Base-by-base conservation (phyloP, 2,329 filamentous ascomycete species). In the Aspergillus japonicus region DNA sequence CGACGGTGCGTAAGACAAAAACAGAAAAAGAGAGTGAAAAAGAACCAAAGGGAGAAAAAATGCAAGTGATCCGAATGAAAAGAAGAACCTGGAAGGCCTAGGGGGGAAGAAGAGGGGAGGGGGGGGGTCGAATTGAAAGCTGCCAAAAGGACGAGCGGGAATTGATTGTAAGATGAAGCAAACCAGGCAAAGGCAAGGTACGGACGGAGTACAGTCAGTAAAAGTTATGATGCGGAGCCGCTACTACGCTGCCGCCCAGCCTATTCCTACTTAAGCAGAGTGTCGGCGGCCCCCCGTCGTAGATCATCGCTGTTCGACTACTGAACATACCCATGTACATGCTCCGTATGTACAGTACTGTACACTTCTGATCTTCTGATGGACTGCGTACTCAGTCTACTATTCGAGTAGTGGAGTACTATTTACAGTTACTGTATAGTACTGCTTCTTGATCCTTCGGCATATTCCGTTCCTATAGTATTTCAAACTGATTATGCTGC, bases 1-100 rank as follows among this genome's bases (percentile, higher is more conserved):
- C 60, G 58, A 64, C 62, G 50, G 54, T 59, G 62, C 56, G 59
- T 58, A 52, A 21, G 50, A 50, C 57, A 56, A 42, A 49, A 50
- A 60, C 58, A 54, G 52, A 49, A 48, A 54, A 58, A 56, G 31
- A 29, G 29, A 49, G 44, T 47, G 35, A 50, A 57, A 24, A 48
- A 50, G 26, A 51, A 58, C 44, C 21, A 51, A 3, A n/a, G 49
- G 26, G 26, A 2, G 8, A 29, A 8, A 29, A 56, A 49, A 21
- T n/a, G 52, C 33, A 16, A 16, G 33, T 35, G 33, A 35, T 12
- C 33, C 14, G 33, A 35, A 12, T 35, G 33, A 35, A 16, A 5
- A 44, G 16, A 19, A 44, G 39, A 19, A 8, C 39, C 39, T 19
- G 39, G 16, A 19, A 44, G 6, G 16, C 6, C 16, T 19, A 4